Percentiles rank a stretch among this genome's conserved stretches.
Evolutionary conservation across 306 rosid species (phyloP).

Genomic region (Purshia tridentata): DNA sequence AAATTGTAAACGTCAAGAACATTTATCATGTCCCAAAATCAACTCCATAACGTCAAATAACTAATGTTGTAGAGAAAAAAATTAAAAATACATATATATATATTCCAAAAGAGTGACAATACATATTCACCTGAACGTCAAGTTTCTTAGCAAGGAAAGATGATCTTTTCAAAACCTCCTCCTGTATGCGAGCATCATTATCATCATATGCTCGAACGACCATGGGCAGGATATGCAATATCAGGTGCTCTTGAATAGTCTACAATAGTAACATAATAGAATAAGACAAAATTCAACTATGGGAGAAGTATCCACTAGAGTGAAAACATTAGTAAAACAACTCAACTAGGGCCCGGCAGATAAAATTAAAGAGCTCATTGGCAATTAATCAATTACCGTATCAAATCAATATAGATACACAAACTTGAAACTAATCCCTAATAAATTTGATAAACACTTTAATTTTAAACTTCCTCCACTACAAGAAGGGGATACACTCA

Average conservation of each 20-base stretch:
- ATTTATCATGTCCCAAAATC: not conserved
- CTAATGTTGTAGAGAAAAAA: not conserved
- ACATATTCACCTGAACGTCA: slow-evolving; percentile 71
- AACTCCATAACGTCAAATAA: slow-evolving; percentile 2
- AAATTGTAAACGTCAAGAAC: not conserved
- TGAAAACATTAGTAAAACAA: not conserved
- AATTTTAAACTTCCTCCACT: not conserved
- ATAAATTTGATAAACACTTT: not conserved
- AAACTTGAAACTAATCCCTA: not conserved
- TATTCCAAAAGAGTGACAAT: slow-evolving; percentile 13
- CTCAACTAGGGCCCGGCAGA: not conserved
- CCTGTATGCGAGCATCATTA: slow-evolving; percentile 91
- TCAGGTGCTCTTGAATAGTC: slow-evolving; percentile 81
- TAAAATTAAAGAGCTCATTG: not conserved
- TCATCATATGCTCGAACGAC: slow-evolving; percentile 92
- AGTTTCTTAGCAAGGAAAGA: slow-evolving; percentile 72
- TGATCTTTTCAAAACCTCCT: slow-evolving; percentile 90
- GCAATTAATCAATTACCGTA: not conserved
- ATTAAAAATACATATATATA: not conserved
- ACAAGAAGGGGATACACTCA: not conserved
- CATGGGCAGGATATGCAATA: slow-evolving; percentile 89
- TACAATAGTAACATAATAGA: slow-evolving; percentile 37
- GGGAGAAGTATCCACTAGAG: not conserved
- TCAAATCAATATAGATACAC: not conserved
- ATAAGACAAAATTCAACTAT: slow-evolving; percentile 7